Base-by-base conservation (phyloP, 495 filamentous ascomycete genomes). In the Lasiosphaeriaceae sp. region DNA sequence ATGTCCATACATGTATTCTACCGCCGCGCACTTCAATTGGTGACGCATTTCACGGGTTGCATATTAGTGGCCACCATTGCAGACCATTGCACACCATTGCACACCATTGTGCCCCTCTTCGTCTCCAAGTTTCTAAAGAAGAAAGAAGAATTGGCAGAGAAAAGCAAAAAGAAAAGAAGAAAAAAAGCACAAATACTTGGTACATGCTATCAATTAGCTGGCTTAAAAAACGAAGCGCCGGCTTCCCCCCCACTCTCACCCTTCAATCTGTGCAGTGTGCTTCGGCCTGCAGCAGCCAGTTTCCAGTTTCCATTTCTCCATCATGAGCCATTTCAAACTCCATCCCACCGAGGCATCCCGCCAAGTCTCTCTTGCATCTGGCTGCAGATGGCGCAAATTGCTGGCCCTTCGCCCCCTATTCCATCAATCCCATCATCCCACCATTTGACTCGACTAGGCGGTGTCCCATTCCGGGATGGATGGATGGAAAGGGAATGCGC, bases 351-450 rank as follows among this genome's bases (percentile, higher is more conserved):
- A 51, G 54, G 7, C 24, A 22, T 11, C 17, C 52, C 26, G 26
- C 26, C 26, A 31, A 31, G 26, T 31, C 26, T 31, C 26, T 52
- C 54, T 51, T 59, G 52, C 57, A 59, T 59, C 45, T 47, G 52
- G 39, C 60, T 54, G 60, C 60, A 56, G 52, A 29, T 48, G 56
- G 58, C 56, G 60, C 60, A 63, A 63, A 59, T 63, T 63, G 57
- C 52, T 35, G 20, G 41, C 56, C 56, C 60, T 20, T 34, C n/a
- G 9, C 16, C 22, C 31, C 47, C 39, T 19, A 41, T 31, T 31
- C 26, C 26, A 31, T 31, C 26, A 31, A 31, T 31, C 26, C 26
- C 26, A 31, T 31, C 26, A 31, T 31, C 26, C 26, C 26, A 31
- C 26, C 26, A 3, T 31, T 31, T 31, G 3, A 9, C 26, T 31